phyloP scores from a whole-genome alignment of 2,329 filamentous ascomycete species.

The Mycosphaerella arachidis region DNA sequence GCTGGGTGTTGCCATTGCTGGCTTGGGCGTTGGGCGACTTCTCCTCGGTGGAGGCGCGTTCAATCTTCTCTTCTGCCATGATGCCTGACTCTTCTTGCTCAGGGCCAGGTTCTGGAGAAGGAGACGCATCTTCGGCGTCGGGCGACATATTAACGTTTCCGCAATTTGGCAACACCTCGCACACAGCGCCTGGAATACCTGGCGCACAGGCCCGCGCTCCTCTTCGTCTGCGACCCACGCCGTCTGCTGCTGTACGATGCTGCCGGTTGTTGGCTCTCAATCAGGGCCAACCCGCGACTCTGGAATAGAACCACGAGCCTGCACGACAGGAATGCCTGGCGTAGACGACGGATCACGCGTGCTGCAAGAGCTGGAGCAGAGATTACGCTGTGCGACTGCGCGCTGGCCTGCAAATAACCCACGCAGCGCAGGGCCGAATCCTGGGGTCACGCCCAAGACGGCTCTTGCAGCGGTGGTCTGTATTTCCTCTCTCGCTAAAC shows the following conservation, averaged over 20 bases:
- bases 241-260: conserved; percentile 27
- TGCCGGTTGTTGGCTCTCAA: conserved; percentile 14
- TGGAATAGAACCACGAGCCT: conserved; percentile 17
- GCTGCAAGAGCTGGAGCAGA: conserved; percentile 8
- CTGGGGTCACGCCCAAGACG: conserved; percentile 6
- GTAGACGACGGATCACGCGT: conserved; percentile 16
- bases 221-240: conserved; percentile 34
- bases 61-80: conserved; percentile 43
- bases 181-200: conserved; percentile 33
- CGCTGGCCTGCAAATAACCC: conserved; percentile 8
- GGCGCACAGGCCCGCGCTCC: conserved; percentile 33
- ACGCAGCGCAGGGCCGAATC: neutral
- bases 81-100: conserved; percentile 37
- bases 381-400: conserved; percentile 17
- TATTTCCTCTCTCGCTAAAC: conserved; percentile 10
- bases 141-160: conserved; percentile 47
- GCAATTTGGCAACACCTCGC: conserved; percentile 20
- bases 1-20: conserved; percentile 32
- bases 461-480: conserved; percentile 12
- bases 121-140: conserved; percentile 45
- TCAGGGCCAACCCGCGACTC: conserved; percentile 11
- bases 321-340: conserved; percentile 11
- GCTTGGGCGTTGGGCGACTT: conserved; percentile 31
- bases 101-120: conserved; percentile 44
- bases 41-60: conserved; percentile 37